Evolutionary conservation across 2,329 filamentous ascomycete genomes (phyloP).

Genomic region (Cladosporium phlei): DNA sequence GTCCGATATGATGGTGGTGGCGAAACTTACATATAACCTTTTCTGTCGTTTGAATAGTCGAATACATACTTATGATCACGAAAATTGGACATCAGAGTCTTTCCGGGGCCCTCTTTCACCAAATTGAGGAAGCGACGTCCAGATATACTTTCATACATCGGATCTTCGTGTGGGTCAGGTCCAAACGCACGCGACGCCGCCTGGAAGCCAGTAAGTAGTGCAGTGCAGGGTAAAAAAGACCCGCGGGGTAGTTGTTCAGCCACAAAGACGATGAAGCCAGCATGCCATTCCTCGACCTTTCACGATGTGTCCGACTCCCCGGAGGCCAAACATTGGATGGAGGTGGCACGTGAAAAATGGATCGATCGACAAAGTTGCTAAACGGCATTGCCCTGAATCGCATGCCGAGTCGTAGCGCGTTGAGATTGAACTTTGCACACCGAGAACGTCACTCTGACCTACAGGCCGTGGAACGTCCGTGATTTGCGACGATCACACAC

Average conservation of each 20-base stretch:
- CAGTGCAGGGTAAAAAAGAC: slow-evolving; percentile 3
- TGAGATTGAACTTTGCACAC: slow-evolving; percentile 8
- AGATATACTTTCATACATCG: not conserved
- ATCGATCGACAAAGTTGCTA: no score
- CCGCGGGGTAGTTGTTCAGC: slow-evolving; percentile 5
- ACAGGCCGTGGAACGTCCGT: slow-evolving; percentile 1
- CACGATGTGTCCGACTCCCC: slow-evolving; percentile 4
- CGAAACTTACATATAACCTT: no score
- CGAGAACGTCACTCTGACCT: slow-evolving; percentile 12
- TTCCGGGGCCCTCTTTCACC: no score
- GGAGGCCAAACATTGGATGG: slow-evolving; percentile 1
- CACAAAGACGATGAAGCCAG: slow-evolving; percentile 6
- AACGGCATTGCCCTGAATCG: no score
- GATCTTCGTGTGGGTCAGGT: slow-evolving; percentile 2
- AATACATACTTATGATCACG: no score
- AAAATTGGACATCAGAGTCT: no score
- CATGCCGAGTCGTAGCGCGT: not conserved
- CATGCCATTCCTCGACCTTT: slow-evolving; percentile 1
- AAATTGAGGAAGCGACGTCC: slow-evolving; percentile 8
- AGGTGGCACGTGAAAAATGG: no score
- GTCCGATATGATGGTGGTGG: no score
- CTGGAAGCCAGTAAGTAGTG: not conserved
- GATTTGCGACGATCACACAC: no score
- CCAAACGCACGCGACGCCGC: not conserved
- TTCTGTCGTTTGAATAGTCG: no score